Percentiles rank a stretch among this genome's conserved stretches.
Evolutionary conservation across 2,329 filamentous ascomycete species (phyloP).

Genomic region (Alternaria tenuissima): DNA sequence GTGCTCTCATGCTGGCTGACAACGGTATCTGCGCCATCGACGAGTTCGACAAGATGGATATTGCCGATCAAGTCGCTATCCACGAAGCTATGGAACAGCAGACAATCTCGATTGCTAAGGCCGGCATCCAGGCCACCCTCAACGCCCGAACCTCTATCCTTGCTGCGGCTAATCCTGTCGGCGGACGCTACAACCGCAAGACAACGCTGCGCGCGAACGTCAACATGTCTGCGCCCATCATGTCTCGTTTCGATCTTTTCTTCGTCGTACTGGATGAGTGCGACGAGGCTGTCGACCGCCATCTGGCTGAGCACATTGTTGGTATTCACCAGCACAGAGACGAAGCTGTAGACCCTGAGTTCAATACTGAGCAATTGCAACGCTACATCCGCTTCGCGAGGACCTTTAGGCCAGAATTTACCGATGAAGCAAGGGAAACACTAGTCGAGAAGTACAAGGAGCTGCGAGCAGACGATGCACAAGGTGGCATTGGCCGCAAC

Average conservation of each 20-base stretch:
- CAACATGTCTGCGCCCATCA: conserved; percentile 98
- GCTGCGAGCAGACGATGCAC: conserved; percentile 88
- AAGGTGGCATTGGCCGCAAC: conserved; percentile 92
- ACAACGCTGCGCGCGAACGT: conserved; percentile 92
- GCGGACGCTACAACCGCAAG: conserved; percentile 97
- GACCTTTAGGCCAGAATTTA: conserved; percentile 94
- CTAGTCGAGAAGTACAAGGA: conserved; percentile 96
- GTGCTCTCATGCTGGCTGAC: conserved; percentile 94
- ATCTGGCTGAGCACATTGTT: conserved; percentile 94
- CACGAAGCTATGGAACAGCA: conserved; percentile 99
- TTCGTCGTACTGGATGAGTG: conserved; percentile 98
- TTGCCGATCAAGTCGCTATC: conserved; percentile 95
- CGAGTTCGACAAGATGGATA: conserved; percentile 99
- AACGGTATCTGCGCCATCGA: conserved; percentile 98
- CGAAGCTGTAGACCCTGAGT: conserved; percentile 88
- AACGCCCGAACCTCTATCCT: conserved; percentile 96
- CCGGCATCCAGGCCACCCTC: conserved; percentile 95
- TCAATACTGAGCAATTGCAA: conserved; percentile 94
- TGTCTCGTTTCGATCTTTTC: conserved; percentile 99
- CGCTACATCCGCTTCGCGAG: conserved; percentile 96
- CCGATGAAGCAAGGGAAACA: conserved; percentile 81
- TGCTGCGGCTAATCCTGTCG: conserved; percentile 94
- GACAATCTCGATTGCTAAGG: conserved; percentile 98
- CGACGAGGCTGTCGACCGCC: conserved; percentile 88
- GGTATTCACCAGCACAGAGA: conserved; percentile 92